A percentile compares a stretch with the other conserved stretches of the same genome.
phyloP scores from a whole-genome alignment of 1,284 basidiomycete species.

The Puccinia triticina region DNA sequence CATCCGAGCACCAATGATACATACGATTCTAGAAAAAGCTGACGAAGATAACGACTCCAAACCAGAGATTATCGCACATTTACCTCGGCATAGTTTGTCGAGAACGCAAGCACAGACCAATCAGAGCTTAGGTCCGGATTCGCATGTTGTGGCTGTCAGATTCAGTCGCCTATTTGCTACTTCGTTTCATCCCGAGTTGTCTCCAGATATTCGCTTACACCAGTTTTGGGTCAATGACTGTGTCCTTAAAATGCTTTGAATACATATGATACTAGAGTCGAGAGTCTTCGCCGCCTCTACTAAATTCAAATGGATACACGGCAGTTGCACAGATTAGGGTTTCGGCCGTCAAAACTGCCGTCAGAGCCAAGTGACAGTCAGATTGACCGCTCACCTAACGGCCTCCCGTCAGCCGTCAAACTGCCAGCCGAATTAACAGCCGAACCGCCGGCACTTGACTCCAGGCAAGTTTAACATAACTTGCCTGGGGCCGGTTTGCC shows the following conservation, averaged over 20 bases:
- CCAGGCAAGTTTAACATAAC: too few relatives aligned
- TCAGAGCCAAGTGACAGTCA: too few relatives aligned
- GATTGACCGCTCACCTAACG: too few relatives aligned
- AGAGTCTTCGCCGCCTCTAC: too few relatives aligned
- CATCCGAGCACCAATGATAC: conserved; percentile 82
- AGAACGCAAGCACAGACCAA: conserved; percentile 45
- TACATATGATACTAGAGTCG: too few relatives aligned
- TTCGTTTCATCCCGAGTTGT: conserved; percentile 93
- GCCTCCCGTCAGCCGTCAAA: too few relatives aligned
- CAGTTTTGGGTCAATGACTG: conserved; percentile 63
- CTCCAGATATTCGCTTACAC: conserved; percentile 82
- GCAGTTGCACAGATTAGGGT: too few relatives aligned
- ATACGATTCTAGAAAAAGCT: conserved; percentile 51
- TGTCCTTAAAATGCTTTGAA: conserved; percentile 5
- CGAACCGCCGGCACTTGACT: too few relatives aligned
- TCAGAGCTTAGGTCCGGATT: conserved; percentile 63
- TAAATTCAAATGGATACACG: too few relatives aligned
- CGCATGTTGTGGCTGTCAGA: conserved; percentile 78
- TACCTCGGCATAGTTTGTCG: conserved; percentile 60
- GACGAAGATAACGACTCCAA: neutral
- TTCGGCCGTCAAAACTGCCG: too few relatives aligned
- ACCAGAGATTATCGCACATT: conserved; percentile 61
- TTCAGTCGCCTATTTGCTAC: conserved; percentile 84
- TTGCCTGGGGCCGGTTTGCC: too few relatives aligned
- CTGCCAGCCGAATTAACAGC: too few relatives aligned